Conservation (phyloP, 805 yeast species). For the Candida glaebosa region DNA sequence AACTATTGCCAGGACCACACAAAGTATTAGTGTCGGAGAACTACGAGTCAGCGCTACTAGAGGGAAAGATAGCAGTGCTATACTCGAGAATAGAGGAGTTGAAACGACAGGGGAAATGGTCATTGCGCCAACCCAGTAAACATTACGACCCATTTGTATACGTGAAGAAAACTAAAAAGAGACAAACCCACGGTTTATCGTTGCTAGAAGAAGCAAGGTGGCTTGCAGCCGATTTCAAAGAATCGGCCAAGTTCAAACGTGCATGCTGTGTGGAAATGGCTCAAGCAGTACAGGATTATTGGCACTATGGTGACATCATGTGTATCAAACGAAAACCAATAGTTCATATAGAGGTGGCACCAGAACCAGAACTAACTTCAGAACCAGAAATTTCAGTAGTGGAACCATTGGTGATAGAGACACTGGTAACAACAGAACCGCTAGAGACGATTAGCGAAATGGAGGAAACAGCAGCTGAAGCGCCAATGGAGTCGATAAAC, state of each 20-base stretch:
- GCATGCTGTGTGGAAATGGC: slow-evolving; percentile 71
- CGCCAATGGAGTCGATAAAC: background rate
- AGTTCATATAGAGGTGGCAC: slow-evolving; percentile 11
- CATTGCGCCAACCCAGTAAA: slow-evolving; percentile 77
- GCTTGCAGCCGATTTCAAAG: slow-evolving; percentile 77
- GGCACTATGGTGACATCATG: slow-evolving; percentile 61
- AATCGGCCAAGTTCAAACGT: slow-evolving; percentile 63
- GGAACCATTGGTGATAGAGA: too few relatives aligned
- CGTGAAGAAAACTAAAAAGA: slow-evolving; percentile 17
- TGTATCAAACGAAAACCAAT: slow-evolving; percentile 57
- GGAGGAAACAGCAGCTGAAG: background rate
- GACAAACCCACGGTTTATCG: slow-evolving; percentile 67
- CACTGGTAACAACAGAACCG: background rate
- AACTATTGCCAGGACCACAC: slow-evolving; percentile 78
- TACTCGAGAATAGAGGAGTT: slow-evolving; percentile 90
- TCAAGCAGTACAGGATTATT: slow-evolving; percentile 70
- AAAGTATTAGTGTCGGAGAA: slow-evolving; percentile 82
- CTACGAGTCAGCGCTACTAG: slow-evolving; percentile 79
- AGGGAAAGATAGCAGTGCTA: slow-evolving; percentile 86
- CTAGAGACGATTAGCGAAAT: slow-evolving; percentile 1
- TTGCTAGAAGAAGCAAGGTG: slow-evolving; percentile 76
- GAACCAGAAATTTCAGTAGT: too few relatives aligned
- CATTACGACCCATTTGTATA: slow-evolving; percentile 61
- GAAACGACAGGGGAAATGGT: slow-evolving; percentile 85
- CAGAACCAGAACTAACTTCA: slow-evolving; percentile 3